phyloP scores from a whole-genome alignment of 371 early-diverging fungal species.

The Pancytospora epiphaga region DNA sequence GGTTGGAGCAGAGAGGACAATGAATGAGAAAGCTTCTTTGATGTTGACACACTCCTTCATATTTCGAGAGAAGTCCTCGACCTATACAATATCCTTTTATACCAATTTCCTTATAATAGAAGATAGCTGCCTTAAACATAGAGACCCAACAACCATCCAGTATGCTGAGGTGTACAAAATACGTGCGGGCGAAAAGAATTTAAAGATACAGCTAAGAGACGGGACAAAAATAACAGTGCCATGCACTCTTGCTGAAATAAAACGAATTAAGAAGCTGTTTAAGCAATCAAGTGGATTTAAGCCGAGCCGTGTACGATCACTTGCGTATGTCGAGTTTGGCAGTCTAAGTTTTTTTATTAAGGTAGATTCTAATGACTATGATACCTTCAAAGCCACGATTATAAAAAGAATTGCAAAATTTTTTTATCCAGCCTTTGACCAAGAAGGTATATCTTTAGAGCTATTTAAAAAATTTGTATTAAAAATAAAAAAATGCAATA shows the following conservation, averaged over 20 bases:
- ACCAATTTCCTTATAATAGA: conserved; percentile 1
- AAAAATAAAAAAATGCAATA: background rate
- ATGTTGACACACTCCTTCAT: conserved; percentile 15
- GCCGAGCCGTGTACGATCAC: background rate
- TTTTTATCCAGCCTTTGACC: conserved; percentile 26
- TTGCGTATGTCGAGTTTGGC: conserved; percentile 21
- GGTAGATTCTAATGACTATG: background rate
- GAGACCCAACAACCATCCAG: background rate
- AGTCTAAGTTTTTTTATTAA: conserved; percentile 1
- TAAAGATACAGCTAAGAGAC: conserved; percentile 12
- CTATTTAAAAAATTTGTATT: conserved; percentile 8
- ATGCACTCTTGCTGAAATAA: conserved; percentile 3
- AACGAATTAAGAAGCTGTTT: conserved; percentile 10
- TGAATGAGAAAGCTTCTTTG: background rate
- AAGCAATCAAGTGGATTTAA: too few species aligned
- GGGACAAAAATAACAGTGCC: conserved; percentile 12
- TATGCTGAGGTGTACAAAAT: conserved; percentile 27
- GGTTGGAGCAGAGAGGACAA: too few species aligned
- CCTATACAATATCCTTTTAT: conserved; percentile 13
- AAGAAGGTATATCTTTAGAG: background rate
- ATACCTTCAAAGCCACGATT: conserved; percentile 9
- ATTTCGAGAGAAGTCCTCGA: background rate
- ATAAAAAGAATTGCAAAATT: conserved; percentile 13
- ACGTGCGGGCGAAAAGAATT: background rate
- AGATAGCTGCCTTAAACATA: background rate